Evolutionary conservation across 495 filamentous ascomycete genomes (phyloP).

Genomic region (Friedmanniomyces endolithicus): DNA sequence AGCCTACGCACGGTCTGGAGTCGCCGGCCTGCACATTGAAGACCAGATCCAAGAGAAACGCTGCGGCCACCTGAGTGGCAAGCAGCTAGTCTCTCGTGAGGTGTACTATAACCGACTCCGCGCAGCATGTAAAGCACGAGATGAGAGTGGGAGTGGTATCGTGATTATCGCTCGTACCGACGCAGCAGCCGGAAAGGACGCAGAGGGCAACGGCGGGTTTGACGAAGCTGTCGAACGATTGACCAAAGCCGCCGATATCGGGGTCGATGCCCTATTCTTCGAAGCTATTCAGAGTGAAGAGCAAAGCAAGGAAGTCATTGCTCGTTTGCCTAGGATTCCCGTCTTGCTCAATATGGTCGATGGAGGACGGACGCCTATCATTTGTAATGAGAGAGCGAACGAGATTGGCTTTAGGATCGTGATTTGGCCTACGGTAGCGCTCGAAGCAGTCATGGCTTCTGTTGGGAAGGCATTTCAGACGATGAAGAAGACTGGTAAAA

Average conservation of each 20-base stretch:
- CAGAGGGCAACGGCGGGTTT: conserved; percentile 37
- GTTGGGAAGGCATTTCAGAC: conserved; percentile 20
- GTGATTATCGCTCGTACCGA: conserved; percentile 61
- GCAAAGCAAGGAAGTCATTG: conserved; percentile 38
- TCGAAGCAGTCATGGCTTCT: conserved; percentile 22
- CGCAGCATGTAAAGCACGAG: conserved; percentile 32
- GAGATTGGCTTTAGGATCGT: conserved; percentile 53
- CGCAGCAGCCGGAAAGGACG: conserved; percentile 40
- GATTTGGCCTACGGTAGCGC: conserved; percentile 31
- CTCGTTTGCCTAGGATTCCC: conserved; percentile 44
- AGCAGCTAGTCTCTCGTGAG: conserved; percentile 43
- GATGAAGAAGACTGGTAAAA: conserved; percentile 23
- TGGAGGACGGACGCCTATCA: conserved; percentile 45
- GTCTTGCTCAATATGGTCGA: conserved; percentile 54
- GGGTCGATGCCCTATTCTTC: conserved; percentile 54
- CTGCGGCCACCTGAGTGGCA: conserved; percentile 34
- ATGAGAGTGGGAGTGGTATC: conserved; percentile 42
- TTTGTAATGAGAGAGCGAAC: conserved; percentile 44
- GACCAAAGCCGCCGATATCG: conserved; percentile 41
- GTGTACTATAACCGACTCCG: conserved; percentile 45
- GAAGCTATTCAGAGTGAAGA: conserved; percentile 50
- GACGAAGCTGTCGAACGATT: conserved; percentile 47
- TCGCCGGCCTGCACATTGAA: conserved; percentile 60
- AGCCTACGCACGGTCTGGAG: conserved; percentile 53
- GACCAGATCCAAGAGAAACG: conserved; percentile 56